Evolutionary conservation across 208 protist species (phyloP), one percentile per base, ranked within the genome.

Genomic region (Trypanosoma grayi): DNA sequence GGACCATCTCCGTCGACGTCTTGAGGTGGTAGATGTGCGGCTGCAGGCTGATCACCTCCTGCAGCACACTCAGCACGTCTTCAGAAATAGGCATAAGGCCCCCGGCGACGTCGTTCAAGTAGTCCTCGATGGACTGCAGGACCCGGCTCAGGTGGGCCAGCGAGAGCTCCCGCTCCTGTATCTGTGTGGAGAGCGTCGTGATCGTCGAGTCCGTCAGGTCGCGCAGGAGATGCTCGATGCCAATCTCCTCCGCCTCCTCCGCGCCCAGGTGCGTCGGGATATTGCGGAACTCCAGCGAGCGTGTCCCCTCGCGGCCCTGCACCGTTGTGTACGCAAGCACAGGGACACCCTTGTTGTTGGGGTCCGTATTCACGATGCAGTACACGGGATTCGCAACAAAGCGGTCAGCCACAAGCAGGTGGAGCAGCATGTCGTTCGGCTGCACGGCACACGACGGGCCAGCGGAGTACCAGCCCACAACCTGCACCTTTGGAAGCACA

Each of bases 391-490:
- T 93, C 31, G 83, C 75, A 54, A 79, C 90, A 63, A 98, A 99
- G 37, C 89, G 87, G 55, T 95, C 82, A 1, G 87, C 81, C 27
- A 98, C 83, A 14, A 99, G 77, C 39, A 99, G 88, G 82, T 99
- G 97, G 55, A 99, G 98, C 25, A 98, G 85, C 68, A 99, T 87
- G 73, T 99, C 97, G 67, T 96, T 96, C 20, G 75, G 61, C 60
- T 96, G 85, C 33, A 99, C 98, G 51, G 96, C 94, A 40, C 46
- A 71, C 13, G 81, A 84, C 27, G 98, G 98, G 8, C 98, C 98
- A 36, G 98, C 99, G 62, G 95, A 98, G 82, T 99, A 99, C 99
- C 99, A 99, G 20, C 99, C 99, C 13, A 99, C 97, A 36, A 99
- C 87, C 66, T 87, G 90, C 60, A 99, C 97, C 57, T 87, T 73